phyloP scores from a whole-genome alignment of 495 filamentous ascomycete genomes.

The Aspergillus carlsbadensis region DNA sequence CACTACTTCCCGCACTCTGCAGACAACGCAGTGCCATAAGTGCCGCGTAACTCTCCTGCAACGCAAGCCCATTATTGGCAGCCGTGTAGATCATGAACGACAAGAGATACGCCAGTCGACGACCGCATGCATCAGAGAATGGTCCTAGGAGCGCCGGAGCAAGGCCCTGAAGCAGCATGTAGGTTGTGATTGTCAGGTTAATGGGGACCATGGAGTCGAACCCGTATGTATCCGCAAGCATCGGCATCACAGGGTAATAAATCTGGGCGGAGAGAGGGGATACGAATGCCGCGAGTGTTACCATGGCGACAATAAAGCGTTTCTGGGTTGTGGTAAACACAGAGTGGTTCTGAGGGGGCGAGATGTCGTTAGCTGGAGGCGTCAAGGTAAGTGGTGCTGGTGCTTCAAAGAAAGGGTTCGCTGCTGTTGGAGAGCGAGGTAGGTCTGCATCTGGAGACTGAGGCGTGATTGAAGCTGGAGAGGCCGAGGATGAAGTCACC shows the following conservation, averaged over 20 bases:
- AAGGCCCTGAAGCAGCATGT: constrained; percentile 63
- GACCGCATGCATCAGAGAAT: constrained; percentile 57
- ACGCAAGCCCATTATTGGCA: constrained; percentile 63
- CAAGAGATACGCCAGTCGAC: constrained; percentile 59
- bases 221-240: constrained; percentile 52
- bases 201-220: constrained; percentile 57
- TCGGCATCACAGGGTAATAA: constrained; percentile 68
- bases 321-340: constrained; percentile 58
- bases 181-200: constrained; percentile 67
- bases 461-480: no score
- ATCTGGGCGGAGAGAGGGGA: constrained; percentile 70
- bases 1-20: constrained; percentile 57
- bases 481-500: not conserved
- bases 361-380: not conserved
- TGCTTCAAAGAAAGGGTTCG: not conserved
- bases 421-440: not conserved
- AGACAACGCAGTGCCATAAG: constrained; percentile 61
- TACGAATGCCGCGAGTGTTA: constrained; percentile 39
- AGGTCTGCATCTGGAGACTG: no score
- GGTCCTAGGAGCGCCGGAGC: constrained; percentile 60
- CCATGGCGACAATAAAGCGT: constrained; percentile 61
- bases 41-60: constrained; percentile 59
- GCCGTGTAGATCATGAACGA: constrained; percentile 57
- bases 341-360: constrained; percentile 29
- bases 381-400: not conserved